Percentiles rank a stretch among this genome's conserved stretches.
Evolutionary conservation across 2,329 filamentous ascomycete genomes (phyloP).

Genomic region (Gyromitra esculenta): DNA sequence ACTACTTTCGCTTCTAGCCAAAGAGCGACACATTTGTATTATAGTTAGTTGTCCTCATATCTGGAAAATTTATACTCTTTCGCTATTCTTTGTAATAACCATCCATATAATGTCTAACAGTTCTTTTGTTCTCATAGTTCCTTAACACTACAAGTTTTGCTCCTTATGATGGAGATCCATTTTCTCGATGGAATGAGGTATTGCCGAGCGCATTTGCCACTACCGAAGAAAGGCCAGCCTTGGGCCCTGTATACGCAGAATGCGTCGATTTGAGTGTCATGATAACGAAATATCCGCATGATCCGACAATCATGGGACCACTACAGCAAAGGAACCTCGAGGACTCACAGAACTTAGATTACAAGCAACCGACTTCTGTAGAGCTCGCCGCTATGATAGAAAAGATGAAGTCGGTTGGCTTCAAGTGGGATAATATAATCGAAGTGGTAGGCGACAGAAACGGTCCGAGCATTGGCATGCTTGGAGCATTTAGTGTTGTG

Average conservation of each 20-base stretch:
- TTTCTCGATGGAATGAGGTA: conserved; percentile 29
- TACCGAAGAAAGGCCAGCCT: conserved; percentile 30
- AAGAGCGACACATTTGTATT: conserved; percentile 23
- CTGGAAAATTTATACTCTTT: background rate
- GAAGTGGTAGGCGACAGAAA: conserved; percentile 49
- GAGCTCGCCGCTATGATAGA: background rate
- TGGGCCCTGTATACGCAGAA: conserved; percentile 45
- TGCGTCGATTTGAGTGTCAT: conserved; percentile 47
- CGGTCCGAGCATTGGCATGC: conserved; percentile 35
- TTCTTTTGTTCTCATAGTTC: conserved; percentile 1
- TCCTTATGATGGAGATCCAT: conserved; percentile 19
- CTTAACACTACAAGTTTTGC: conserved; percentile 19
- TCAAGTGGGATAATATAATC: conserved; percentile 31
- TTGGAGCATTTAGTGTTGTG: conserved; percentile 41
- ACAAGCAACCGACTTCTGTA: background rate
- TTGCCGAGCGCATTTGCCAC: conserved; percentile 36
- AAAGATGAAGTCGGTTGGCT: background rate
- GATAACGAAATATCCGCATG: conserved; percentile 38
- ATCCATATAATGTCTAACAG: background rate
- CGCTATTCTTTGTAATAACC: background rate
- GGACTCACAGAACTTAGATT: too few relatives aligned
- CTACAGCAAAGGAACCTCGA: background rate
- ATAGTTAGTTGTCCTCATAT: conserved; percentile 14
- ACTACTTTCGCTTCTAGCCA: conserved; percentile 27
- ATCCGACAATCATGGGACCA: background rate